These are phyloP conservation scores for Diplodia scrobiculata DNA, from an alignment of 2,329 filamentous ascomycete species.

Conservation along the genomic window DNA sequence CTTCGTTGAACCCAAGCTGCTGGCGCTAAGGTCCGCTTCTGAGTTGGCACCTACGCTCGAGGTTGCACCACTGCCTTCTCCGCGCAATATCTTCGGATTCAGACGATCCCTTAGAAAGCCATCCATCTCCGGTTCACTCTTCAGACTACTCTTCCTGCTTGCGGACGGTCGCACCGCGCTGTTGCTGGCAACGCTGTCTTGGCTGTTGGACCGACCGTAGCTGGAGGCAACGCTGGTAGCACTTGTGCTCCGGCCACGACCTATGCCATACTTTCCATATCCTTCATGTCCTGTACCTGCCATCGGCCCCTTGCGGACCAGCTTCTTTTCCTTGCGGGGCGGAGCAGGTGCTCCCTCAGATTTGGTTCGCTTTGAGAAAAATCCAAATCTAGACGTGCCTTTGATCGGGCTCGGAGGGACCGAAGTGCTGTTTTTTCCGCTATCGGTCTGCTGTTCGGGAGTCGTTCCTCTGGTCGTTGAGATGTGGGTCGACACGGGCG, in stretches of 20 bases:
- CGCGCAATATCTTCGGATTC: slow-evolving; percentile 50
- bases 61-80: slow-evolving; percentile 46
- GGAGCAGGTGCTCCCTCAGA: slow-evolving; percentile 54
- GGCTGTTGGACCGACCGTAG: slow-evolving; percentile 51
- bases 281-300: slow-evolving; percentile 95
- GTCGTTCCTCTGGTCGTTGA: slow-evolving; percentile 39
- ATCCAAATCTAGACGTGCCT: slow-evolving; percentile 68
- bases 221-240: slow-evolving; percentile 54
- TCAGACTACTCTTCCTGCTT: slow-evolving; percentile 49
- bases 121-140: slow-evolving; percentile 48
- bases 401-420: slow-evolving; percentile 57
- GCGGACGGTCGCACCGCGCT: slow-evolving; percentile 42
- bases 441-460: slow-evolving; percentile 47
- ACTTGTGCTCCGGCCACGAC: slow-evolving; percentile 66
- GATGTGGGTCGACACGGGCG: slow-evolving; percentile 31
- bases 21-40: slow-evolving; percentile 43
- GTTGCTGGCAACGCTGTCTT: slow-evolving; percentile 44
- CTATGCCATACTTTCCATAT: slow-evolving; percentile 67
- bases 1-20: slow-evolving; percentile 39
- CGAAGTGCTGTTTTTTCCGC: slow-evolving; percentile 43
- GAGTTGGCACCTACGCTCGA: slow-evolving; percentile 31
- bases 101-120: slow-evolving; percentile 52
- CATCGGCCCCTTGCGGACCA: slow-evolving; percentile 70
- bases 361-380: slow-evolving; percentile 76
- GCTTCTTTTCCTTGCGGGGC: slow-evolving; percentile 58